phyloP scores from a whole-genome alignment of 306 rosid genomes.

The Cicer judaicum region DNA sequence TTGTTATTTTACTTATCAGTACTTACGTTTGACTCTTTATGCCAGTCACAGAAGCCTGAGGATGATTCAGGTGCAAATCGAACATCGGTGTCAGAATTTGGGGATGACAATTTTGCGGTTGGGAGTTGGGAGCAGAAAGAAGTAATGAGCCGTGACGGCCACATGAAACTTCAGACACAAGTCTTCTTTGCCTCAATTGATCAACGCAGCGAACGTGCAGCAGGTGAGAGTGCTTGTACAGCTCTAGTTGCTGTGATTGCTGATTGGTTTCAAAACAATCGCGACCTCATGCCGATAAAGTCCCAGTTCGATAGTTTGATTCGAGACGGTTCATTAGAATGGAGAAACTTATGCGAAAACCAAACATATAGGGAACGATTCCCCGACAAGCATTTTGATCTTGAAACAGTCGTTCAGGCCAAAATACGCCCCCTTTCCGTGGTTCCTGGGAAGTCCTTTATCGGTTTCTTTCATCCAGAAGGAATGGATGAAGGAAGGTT shows the following conservation, averaged over 20 bases:
- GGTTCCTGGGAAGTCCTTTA: slow-evolving; percentile 74
- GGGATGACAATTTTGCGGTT: slow-evolving; percentile 91
- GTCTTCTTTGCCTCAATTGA: slow-evolving; percentile 96
- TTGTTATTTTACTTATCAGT: slow-evolving; percentile 35
- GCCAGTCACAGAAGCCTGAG: slow-evolving; percentile 69
- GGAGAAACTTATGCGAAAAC: slow-evolving; percentile 93
- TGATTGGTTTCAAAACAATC: slow-evolving; percentile 90
- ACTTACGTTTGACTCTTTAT: slow-evolving; percentile 39
- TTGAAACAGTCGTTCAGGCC: slow-evolving; percentile 93
- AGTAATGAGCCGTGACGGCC: slow-evolving; percentile 88
- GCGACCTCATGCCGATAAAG: slow-evolving; percentile 84
- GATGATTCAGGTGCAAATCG: slow-evolving; percentile 85
- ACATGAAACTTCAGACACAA: slow-evolving; percentile 85
- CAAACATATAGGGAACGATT: slow-evolving; percentile 79
- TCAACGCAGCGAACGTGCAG: slow-evolving; percentile 98
- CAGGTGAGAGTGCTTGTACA: slow-evolving; percentile 99
- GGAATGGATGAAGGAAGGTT: slow-evolving; percentile 90
- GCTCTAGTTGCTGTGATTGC: slow-evolving; percentile 97
- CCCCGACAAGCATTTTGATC: slow-evolving; percentile 98
- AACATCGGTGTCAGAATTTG: slow-evolving; percentile 88
- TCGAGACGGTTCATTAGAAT: slow-evolving; percentile 90
- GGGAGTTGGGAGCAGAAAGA: slow-evolving; percentile 96
- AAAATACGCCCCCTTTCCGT: slow-evolving; percentile 88
- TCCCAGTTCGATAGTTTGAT: slow-evolving; percentile 94
- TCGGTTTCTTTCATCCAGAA: slow-evolving; percentile 97